Base-by-base conservation (phyloP, 768 basidiomycete species). In the Phallus indusiatus region DNA sequence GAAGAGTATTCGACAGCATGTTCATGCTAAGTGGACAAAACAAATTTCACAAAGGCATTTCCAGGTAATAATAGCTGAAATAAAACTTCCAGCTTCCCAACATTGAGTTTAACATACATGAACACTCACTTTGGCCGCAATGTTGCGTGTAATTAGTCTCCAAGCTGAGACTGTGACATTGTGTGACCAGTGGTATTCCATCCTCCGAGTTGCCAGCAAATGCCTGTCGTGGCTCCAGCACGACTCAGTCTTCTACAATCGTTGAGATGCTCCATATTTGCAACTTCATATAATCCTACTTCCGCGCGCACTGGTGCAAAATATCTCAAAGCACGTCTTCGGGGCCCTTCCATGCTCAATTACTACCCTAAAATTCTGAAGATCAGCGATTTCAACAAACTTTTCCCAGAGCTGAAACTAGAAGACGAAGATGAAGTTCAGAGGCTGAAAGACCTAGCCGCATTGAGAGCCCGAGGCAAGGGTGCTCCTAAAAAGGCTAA, bases 211-310 rank as follows among this genome's bases (percentile, higher is more conserved):
- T 22, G 5, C 42, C 28, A 47, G 4, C 28, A 61, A 8, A 75
- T 74, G 71, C 68, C 76, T 36, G 67, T 69, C 10, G 65, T 80
- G n/a, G 64, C 72, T 4, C 75, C 78, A 20, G 73, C 78, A 37
- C 80, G 83, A 54, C 70, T 90, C n/a, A 73, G 76, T 14, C 74
- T 80, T n/a, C 75, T 93, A 62, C 78, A 71, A 1, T 78, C 80
- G 53, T 75, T 88, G 5, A 85, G 85, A 48, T 85, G 83, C 68
- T 68, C 76, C 47, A 81, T 97, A 55, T 95, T 97, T 67, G 82
- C 92, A 67, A 95, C 91, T 9, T 76, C 86, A 3, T 92, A 88
- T 73, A 97, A 97, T 72, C 94, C 94, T 0, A 79, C 79, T 1
- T 81, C 81, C 24, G 69, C 82, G 14, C 85, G 94, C 17, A 94